Conservation (phyloP, 345 rosid genomes). For the Passiflora organensis region DNA sequence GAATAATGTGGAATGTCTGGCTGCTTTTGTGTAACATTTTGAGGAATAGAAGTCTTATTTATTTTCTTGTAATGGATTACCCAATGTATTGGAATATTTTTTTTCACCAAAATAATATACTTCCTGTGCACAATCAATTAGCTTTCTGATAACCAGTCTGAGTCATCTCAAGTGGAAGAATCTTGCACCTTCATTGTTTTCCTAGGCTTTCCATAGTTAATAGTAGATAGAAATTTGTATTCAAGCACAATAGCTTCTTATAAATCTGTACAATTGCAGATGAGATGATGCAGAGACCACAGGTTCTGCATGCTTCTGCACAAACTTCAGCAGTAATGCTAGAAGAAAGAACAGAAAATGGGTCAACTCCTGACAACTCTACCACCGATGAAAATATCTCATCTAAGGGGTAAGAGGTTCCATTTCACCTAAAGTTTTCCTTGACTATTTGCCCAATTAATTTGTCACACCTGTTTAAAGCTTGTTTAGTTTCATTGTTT, state of each 20-base stretch:
- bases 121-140: conserved; percentile 5
- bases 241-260: conserved; percentile 22
- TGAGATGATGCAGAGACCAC: conserved; percentile 38
- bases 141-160: conserved; percentile 6
- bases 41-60: conserved; percentile 29
- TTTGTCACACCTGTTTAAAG: not conserved
- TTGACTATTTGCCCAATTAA: not conserved
- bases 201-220: conserved; percentile 5
- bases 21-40: conserved; percentile 17
- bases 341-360: conserved; percentile 34
- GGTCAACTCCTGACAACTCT: conserved; percentile 23
- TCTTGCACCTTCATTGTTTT: conserved; percentile 13
- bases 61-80: conserved; percentile 26
- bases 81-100: conserved; percentile 19
- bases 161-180: conserved; percentile 10
- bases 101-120: conserved; percentile 9
- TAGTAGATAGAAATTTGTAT: conserved; percentile 7
- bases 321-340: conserved; percentile 33
- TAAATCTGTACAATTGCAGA: conserved; percentile 39
- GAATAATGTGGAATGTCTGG: conserved; percentile 34
- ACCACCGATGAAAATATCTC: conserved; percentile 24
- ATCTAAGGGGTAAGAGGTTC: conserved; percentile 37
- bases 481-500: not conserved
- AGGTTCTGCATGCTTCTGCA: conserved; percentile 27
- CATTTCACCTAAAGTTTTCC: conserved; percentile 1